These are phyloP conservation scores for Gloeostereum incarnatum DNA, from an alignment of 768 basidiomycete species.

Conservation along the genomic window DNA sequence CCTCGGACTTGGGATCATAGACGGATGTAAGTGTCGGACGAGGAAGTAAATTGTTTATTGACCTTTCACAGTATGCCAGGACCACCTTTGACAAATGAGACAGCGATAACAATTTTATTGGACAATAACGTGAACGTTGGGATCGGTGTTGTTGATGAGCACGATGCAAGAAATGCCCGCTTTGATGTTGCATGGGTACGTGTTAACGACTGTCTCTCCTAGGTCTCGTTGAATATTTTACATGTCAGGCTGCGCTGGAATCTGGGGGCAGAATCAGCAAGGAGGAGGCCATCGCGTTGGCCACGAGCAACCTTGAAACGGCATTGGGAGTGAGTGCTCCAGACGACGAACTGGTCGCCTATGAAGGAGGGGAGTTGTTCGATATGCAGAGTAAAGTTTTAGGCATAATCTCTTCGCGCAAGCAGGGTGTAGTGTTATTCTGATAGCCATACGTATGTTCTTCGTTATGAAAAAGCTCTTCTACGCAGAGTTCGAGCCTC, in stretches of 20 bases:
- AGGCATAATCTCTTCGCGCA: constrained; percentile 23
- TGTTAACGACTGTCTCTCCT: constrained; percentile 3
- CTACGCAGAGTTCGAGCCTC: too few species aligned
- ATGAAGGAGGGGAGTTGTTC: constrained; percentile 22
- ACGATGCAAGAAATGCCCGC: constrained; percentile 59
- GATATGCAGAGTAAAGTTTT: constrained; percentile 29
- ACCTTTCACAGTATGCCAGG: constrained; percentile 24
- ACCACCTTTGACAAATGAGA: constrained; percentile 37
- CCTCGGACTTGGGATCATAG: constrained; percentile 58
- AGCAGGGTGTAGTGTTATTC: constrained; percentile 12
- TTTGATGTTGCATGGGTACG: constrained; percentile 75
- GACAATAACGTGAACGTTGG: constrained; percentile 63
- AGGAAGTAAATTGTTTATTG: not conserved
- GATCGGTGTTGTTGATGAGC: constrained; percentile 46
- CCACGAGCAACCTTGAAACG: constrained; percentile 29
- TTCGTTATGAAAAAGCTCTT: too few species aligned
- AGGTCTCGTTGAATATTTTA: not conserved
- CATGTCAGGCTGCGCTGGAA: constrained; percentile 14
- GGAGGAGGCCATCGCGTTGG: constrained; percentile 24
- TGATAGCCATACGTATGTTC: too few species aligned
- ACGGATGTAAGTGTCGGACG: constrained; percentile 36
- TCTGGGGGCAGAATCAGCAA: constrained; percentile 19
- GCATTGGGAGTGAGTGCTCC: constrained; percentile 26
- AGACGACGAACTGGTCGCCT: constrained; percentile 28
- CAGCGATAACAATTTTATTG: constrained; percentile 43